phyloP scores from a whole-genome alignment of 2,329 filamentous ascomycete species.

The Cytospora paraplurivora region DNA sequence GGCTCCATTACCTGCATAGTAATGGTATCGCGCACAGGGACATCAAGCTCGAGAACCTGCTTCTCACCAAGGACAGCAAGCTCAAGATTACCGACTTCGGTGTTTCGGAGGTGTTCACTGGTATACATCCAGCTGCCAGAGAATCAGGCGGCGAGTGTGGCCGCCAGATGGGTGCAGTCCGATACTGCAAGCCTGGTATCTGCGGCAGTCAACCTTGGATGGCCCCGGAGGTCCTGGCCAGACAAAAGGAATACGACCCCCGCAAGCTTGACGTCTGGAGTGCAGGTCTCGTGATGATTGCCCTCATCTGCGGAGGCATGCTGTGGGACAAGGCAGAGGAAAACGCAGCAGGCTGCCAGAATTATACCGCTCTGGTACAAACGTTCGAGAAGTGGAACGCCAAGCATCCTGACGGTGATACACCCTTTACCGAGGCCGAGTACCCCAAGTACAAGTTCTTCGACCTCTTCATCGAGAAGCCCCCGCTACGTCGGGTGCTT shows the following conservation, averaged over 20 bases:
- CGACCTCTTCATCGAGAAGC: constrained; percentile 66
- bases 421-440: constrained; percentile 55
- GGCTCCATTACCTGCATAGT: constrained; percentile 77
- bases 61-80: constrained; percentile 77
- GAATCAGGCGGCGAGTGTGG: constrained; percentile 74
- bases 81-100: constrained; percentile 93
- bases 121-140: constrained; percentile 76
- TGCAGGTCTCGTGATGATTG: constrained; percentile 79
- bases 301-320: constrained; percentile 70
- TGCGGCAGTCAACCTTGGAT: constrained; percentile 87
- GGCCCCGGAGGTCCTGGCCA: constrained; percentile 78
- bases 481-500: constrained; percentile 69
- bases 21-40: constrained; percentile 89
- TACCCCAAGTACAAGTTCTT: constrained; percentile 68
- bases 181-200: constrained; percentile 75
- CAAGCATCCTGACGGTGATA: constrained; percentile 47
- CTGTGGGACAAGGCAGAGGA: constrained; percentile 72
- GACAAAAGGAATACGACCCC: constrained; percentile 68
- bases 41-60: constrained; percentile 85
- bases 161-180: constrained; percentile 69
- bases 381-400: constrained; percentile 71
- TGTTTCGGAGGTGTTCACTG: constrained; percentile 82
- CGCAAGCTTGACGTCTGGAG: constrained; percentile 85
- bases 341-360: constrained; percentile 47
- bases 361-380: constrained; percentile 65